Evolutionary conservation across 2,329 filamentous ascomycete species (phyloP), one percentile per base, ranked within the genome.

Genomic region (Stemphylium vesicarium): DNA sequence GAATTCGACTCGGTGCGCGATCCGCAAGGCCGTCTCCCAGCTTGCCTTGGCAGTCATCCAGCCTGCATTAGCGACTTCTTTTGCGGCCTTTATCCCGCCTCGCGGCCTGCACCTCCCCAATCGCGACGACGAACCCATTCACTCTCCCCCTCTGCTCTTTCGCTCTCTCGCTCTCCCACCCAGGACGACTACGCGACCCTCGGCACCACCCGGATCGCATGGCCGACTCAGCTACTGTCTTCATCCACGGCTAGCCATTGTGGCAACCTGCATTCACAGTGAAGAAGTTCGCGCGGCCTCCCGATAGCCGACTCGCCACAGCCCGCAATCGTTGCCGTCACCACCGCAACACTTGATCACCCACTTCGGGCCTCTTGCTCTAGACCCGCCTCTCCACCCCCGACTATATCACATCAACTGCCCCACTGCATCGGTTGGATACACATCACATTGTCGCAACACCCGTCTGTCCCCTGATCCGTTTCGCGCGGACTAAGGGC

Each of bases 311-410:
- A 9, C 41, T 62, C 60, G 65, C 66, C 68, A 66, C 67, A 51
- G 32, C 42, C 50, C 57, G 53, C 56, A 63, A 50, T 68, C 63
- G 58, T 64, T 52, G 55, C 68, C 65, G 57, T 68, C 66, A 68
- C 63, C 67, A 68, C 59, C 47, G 24, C 24, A 26, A 26, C 24
- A 26, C 24, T 26, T 26, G 37, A 38, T 49, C 31, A 10, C 37
- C 29, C 37, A 33, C 29, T 6, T 26, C 24, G 24, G 5, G 24
- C 24, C 24, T 26, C 24, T 26, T 4, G 24, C 24, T 26, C 7
- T 7, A 26, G 24, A 26, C 15, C 35, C 50, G 31, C 46, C 49
- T 51, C 44, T 26, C 37, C 36, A 15, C 8, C 45, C 18, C 52
- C 47, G 26, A 45, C 32, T 13, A 35, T 20, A 36, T 49, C 35